Evolutionary conservation across 2,329 filamentous ascomycete species (phyloP).

Genomic region (Arthrocladium fulminans): DNA sequence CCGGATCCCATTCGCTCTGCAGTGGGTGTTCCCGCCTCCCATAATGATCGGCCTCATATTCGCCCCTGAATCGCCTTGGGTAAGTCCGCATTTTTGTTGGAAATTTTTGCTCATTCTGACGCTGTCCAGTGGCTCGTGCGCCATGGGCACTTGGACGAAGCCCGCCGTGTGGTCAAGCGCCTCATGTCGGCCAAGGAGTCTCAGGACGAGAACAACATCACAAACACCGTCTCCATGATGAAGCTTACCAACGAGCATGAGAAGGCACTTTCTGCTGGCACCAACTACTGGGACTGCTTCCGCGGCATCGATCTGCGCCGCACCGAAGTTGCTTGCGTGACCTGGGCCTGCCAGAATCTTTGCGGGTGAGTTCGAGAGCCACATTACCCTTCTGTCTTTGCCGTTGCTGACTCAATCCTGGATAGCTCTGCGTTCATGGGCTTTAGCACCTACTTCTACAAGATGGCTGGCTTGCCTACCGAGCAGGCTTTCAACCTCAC

Average conservation of each 20-base stretch:
- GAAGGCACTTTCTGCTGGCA: conserved; percentile 18
- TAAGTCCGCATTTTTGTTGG: background rate
- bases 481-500: conserved; percentile 31
- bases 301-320: conserved; percentile 30
- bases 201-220: conserved; percentile 24
- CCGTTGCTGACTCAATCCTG: background rate
- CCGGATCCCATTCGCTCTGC: conserved; percentile 16
- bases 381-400: too few species aligned
- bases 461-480: conserved; percentile 26
- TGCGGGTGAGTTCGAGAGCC: conserved; percentile 33
- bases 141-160: conserved; percentile 14
- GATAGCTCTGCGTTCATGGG: conserved; percentile 1
- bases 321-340: conserved; percentile 34
- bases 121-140: conserved; percentile 8
- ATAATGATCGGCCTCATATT: conserved; percentile 15
- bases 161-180: conserved; percentile 11
- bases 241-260: conserved; percentile 23
- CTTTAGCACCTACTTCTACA: conserved; percentile 1
- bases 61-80: conserved; percentile 18
- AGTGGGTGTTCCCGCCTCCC: conserved; percentile 19
- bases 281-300: conserved; percentile 28
- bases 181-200: conserved; percentile 14
- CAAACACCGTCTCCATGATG: conserved; percentile 24
- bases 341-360: conserved; percentile 51
- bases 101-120: too few species aligned